Base-by-base conservation (phyloP, 108 stramenopile species). In the Hondaea fermentalgiana region DNA sequence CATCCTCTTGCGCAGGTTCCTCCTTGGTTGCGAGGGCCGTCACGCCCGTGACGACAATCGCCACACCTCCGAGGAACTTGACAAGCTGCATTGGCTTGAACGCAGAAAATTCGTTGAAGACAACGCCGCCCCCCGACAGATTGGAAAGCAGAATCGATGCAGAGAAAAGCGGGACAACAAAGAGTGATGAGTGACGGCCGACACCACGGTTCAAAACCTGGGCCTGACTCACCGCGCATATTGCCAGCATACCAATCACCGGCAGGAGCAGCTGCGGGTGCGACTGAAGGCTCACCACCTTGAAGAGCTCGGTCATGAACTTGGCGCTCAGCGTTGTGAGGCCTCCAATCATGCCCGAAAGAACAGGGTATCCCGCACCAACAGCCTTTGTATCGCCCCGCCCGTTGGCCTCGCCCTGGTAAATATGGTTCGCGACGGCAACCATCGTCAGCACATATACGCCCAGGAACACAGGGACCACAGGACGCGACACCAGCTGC, bases 321-420 rank as follows among this genome's bases (percentile, higher is more conserved):
- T 83, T 83, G n/a, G 76, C 76, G 12, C 12, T 53, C 1, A 83
- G 76, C n/a, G 76, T 83, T 23, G 76, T 83, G 76, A 83, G 76
- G 51, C 76, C 76, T 8, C 76, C 76, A 6, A 83, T 10, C 45
- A 83, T 47, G n/a, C 76, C 76, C n/a, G 76, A 47, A 12, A 83
- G 45, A 12, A 83, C 76, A 43, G 76, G 76, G 28, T 83, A 83
- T 12, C 76, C 76, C n/a, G 51, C 51, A 0, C 49, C 76, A 12
- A 83, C 76, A 53, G 45, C n/a, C 28, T 53, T 83, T 12, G 76
- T 25, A 8, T 83, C 51, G 2, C 76, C 76, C 10, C 51, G 45
- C 43, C 76, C 76, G 51, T 45, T 21, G 10, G 23, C 5, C 51
- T 83, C 76, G 45, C 76, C 76, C n/a, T 83, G n/a, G 76, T 25